phyloP scores from a whole-genome alignment of 352 stramenopile genomes.

The Globisporangium cederbergense region DNA sequence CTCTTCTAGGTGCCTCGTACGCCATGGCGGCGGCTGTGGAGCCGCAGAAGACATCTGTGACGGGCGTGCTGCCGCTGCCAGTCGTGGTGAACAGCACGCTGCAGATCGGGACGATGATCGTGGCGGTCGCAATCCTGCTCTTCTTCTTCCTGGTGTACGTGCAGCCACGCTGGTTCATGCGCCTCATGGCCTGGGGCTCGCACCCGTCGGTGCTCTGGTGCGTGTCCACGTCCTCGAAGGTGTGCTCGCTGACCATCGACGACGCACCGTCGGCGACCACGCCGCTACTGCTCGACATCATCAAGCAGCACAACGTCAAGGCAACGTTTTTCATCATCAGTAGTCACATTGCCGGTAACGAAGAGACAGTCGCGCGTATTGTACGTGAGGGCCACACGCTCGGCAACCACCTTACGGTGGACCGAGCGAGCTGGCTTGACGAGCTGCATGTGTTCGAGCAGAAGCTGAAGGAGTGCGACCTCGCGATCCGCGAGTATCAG shows the following conservation, averaged over 20 bases:
- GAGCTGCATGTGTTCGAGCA: conserved; percentile 78
- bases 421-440: conserved; percentile 76
- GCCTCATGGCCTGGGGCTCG: conserved; percentile 57
- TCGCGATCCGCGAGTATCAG: conserved; percentile 52
- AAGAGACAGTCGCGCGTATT: conserved; percentile 70
- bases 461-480: conserved; percentile 78
- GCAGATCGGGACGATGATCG: conserved; percentile 13
- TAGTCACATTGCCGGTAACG: conserved; percentile 53
- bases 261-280: conserved; percentile 68
- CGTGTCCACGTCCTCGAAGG: conserved; percentile 37
- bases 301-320: conserved; percentile 54
- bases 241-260: conserved; percentile 81
- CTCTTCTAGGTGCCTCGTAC: background rate
- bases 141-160: conserved; percentile 62
- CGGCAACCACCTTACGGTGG: conserved; percentile 81
- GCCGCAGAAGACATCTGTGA: background rate
- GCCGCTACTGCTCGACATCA: conserved; percentile 65
- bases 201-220: conserved; percentile 78
- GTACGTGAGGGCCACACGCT: conserved; percentile 74
- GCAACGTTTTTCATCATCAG: conserved; percentile 89
- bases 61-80: background rate
- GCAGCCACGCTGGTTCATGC: conserved; percentile 66
- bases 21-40: background rate
- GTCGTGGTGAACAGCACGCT: conserved; percentile 7
- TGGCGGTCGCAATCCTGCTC: conserved; percentile 6